phyloP scores from a whole-genome alignment of 805 yeast genomes.

The Lipomyces spencermartinsiae region DNA sequence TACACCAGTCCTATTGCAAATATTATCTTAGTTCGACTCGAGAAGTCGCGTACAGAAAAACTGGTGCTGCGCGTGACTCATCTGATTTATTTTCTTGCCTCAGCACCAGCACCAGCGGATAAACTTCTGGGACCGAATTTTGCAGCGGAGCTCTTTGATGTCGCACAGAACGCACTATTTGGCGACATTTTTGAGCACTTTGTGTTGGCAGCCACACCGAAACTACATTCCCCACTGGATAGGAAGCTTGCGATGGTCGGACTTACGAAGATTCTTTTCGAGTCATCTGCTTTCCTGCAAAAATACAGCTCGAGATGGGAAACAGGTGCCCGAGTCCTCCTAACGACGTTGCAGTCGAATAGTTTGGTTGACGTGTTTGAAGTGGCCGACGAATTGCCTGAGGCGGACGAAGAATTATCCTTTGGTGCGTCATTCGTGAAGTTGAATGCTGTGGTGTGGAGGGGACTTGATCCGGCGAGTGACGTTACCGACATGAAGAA shows the following conservation, averaged over 20 bases:
- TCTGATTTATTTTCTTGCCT: constrained; percentile 59
- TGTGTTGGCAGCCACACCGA: constrained; percentile 46
- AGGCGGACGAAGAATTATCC: constrained; percentile 61
- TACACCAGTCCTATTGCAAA: constrained; percentile 75
- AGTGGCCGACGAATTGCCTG: constrained; percentile 47
- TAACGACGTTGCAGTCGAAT: constrained; percentile 18
- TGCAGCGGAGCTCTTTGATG: constrained; percentile 68
- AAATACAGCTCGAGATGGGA: constrained; percentile 53
- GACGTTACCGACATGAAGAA: constrained; percentile 20
- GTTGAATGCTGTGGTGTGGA: constrained; percentile 65
- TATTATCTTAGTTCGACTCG: constrained; percentile 78
- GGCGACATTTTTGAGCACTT: constrained; percentile 44
- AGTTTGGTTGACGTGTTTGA: constrained; percentile 31
- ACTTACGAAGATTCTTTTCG: constrained; percentile 53
- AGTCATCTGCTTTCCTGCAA: constrained; percentile 49
- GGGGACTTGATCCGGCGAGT: constrained; percentile 70
- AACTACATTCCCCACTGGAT: constrained; percentile 51
- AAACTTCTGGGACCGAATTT: constrained; percentile 56
- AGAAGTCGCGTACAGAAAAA: constrained; percentile 80
- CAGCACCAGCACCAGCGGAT: constrained; percentile 50
- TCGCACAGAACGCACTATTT: constrained; percentile 63
- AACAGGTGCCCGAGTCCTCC: constrained; percentile 24
- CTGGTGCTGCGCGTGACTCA: constrained; percentile 73
- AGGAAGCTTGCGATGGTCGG: constrained; percentile 59
- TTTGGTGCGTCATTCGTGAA: constrained; percentile 88